Evolutionary conservation across 1,284 basidiomycete species (phyloP).

Genomic region (Trametes versicolor): DNA sequence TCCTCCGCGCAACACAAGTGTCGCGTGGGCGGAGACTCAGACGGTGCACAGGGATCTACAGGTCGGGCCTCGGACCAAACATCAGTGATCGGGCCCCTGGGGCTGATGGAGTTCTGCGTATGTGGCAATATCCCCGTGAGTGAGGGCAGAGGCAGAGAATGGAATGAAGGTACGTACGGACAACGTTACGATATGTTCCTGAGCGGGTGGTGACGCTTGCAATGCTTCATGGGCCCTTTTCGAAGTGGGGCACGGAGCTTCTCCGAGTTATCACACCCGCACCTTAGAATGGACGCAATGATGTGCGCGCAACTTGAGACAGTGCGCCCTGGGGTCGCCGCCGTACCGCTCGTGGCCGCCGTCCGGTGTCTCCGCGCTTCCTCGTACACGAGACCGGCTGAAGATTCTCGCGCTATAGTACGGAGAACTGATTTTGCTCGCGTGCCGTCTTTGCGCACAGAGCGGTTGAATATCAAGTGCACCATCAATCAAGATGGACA

Average conservation of each 20-base stretch:
- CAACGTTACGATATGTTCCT: neutral
- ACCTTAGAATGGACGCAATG: slow-evolving; percentile 4
- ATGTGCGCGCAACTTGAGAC: neutral
- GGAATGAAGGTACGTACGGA: slow-evolving; percentile 18
- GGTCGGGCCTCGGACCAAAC: neutral
- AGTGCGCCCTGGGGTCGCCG: neutral
- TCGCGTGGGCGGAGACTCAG: neutral
- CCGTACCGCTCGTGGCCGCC: neutral
- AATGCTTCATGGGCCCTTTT: neutral
- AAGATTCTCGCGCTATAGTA: neutral
- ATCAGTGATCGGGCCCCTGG: slow-evolving; percentile 11
- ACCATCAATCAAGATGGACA: slow-evolving; percentile 13
- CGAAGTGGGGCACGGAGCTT: neutral
- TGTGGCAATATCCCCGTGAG: neutral
- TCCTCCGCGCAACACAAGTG: slow-evolving; percentile 6
- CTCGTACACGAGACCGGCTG: neutral
- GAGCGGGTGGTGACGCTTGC: neutral
- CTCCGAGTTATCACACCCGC: neutral
- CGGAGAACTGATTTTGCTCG: neutral
- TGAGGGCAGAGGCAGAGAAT: neutral
- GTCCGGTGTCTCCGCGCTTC: neutral
- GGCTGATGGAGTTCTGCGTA: slow-evolving; percentile 3
- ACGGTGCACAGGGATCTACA: slow-evolving; percentile 10
- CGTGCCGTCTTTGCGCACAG: neutral
- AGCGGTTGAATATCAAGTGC: neutral